Conservation (phyloP, 176 grass and related monocot species). For the Phoenix dactylifera region DNA sequence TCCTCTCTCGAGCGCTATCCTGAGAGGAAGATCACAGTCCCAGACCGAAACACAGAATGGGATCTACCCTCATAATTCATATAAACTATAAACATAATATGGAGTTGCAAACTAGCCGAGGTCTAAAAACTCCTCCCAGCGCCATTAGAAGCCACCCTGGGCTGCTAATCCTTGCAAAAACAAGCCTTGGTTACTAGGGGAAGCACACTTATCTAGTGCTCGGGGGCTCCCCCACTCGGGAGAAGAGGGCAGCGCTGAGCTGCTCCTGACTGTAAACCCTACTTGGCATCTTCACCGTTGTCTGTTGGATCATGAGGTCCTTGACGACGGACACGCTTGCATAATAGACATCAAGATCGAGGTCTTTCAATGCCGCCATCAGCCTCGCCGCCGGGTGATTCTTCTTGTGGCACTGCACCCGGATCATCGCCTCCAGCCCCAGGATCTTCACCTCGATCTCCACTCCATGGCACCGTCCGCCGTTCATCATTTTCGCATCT, state of each 20-base stretch:
- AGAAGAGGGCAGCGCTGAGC: constrained; percentile 56
- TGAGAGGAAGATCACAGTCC: no score
- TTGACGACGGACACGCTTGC: constrained; percentile 78
- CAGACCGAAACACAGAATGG: no score
- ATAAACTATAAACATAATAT: no score
- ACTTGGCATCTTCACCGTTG: constrained; percentile 63
- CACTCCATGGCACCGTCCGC: constrained; percentile 47
- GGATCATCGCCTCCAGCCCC: constrained; percentile 69
- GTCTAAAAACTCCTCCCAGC: no score
- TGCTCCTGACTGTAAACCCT: constrained; percentile 68
- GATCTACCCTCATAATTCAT: no score
- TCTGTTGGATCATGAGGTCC: constrained; percentile 96
- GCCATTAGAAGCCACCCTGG: no score
- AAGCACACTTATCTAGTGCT: no score
- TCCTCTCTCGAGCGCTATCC: no score
- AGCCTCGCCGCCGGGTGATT: constrained; percentile 76
- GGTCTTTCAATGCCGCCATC: constrained; percentile 61
- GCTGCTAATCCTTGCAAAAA: no score
- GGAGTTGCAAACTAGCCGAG: no score
- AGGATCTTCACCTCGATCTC: constrained; percentile 90
- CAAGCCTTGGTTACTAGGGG: no score
- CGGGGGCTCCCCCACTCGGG: constrained; percentile 26
- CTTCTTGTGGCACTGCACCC: constrained; percentile 72
- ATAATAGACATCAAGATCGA: constrained; percentile 80
- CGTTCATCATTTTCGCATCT: constrained; percentile 17